Percentiles rank a stretch among this genome's conserved stretches.
phyloP scores from a whole-genome alignment of 192 early-diverging fungal species.

The Oehlia diaphana region DNA sequence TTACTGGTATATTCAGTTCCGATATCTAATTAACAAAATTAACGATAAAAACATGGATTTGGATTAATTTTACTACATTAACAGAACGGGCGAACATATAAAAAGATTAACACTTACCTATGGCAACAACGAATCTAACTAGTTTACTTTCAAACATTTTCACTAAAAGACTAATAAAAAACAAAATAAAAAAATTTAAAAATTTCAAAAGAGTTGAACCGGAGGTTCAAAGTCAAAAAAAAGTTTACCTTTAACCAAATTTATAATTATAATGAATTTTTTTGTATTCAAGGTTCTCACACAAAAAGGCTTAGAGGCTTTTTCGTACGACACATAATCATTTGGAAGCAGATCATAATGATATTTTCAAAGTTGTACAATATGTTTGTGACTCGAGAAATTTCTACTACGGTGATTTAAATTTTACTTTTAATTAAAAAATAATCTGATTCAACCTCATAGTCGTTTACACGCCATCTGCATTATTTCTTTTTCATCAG shows the following conservation, averaged over 20 bases:
- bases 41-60: background rate
- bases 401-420: too few species aligned
- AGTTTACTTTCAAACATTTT: too few species aligned
- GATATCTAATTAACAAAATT: background rate
- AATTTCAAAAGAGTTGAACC: background rate
- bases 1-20: background rate
- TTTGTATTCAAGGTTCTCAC: background rate
- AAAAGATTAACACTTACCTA: background rate
- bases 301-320: too few species aligned
- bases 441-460: too few species aligned
- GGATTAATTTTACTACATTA: background rate
- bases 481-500: too few species aligned
- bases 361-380: too few species aligned
- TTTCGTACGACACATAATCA: too few species aligned
- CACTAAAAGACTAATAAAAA: background rate
- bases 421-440: too few species aligned
- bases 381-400: too few species aligned
- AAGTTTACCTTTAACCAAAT: background rate
- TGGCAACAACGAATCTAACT: background rate
- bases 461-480: too few species aligned
- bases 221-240: too few species aligned
- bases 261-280: background rate
- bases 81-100: background rate
- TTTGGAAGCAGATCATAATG: too few species aligned
- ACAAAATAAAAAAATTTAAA: background rate